Percentiles rank a stretch among this genome's conserved stretches.
Conservation (phyloP, 176 grass and related monocot genomes). For the Dendrocalamus sinicus region DNA sequence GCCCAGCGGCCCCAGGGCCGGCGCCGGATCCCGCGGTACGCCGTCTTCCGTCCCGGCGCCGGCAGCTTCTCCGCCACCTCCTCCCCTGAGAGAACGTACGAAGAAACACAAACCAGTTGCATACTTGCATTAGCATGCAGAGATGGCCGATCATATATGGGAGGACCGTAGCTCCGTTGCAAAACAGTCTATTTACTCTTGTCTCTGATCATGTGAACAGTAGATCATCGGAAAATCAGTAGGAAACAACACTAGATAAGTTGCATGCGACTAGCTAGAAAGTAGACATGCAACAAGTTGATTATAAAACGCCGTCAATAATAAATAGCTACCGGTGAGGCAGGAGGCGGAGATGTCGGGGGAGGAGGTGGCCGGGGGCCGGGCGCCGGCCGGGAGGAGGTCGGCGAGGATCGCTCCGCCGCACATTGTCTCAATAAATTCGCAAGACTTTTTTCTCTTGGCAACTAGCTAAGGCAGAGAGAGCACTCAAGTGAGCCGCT, state of each 20-base stretch:
- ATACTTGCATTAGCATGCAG: neutral
- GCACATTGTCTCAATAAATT: slow-evolving; percentile 43
- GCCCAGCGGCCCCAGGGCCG: slow-evolving; percentile 87
- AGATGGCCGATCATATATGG: neutral
- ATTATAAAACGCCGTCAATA: no score
- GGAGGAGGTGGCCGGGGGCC: neutral
- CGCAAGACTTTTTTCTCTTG: neutral
- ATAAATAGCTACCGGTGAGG: slow-evolving; percentile 15
- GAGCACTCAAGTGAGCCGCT: neutral
- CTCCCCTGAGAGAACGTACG: neutral
- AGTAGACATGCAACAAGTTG: neutral
- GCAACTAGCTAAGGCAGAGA: neutral
- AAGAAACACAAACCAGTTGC: neutral
- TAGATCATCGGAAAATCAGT: neutral
- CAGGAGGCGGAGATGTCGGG: neutral
- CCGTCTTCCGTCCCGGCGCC: slow-evolving; percentile 57
- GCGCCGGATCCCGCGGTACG: slow-evolving; percentile 73
- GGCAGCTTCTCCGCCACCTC: neutral
- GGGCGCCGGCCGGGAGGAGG: slow-evolving; percentile 26
- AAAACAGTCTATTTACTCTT: neutral
- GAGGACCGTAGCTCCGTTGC: neutral
- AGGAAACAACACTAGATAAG: neutral
- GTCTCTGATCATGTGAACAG: no score
- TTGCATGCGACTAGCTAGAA: neutral
- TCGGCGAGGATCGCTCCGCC: slow-evolving; percentile 54